Percentiles rank a stretch among this genome's conserved stretches.
Evolutionary conservation across 2,329 filamentous ascomycete genomes (phyloP).

Genomic region (Macrophomina tecta): DNA sequence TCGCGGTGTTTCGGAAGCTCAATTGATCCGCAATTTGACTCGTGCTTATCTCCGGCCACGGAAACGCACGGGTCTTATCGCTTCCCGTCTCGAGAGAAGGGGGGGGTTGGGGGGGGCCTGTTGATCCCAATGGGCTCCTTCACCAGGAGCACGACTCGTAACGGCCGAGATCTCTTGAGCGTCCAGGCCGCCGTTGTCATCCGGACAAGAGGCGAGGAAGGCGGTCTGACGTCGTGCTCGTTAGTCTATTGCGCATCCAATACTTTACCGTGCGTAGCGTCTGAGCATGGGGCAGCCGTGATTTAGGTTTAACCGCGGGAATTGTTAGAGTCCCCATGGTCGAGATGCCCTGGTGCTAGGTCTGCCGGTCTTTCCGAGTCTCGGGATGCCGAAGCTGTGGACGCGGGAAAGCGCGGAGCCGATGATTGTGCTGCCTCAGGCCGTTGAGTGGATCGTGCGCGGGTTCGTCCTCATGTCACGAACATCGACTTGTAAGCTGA

Average conservation of each 20-base stretch:
- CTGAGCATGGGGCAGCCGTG: not conserved
- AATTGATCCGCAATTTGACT: not conserved
- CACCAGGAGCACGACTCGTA: not conserved
- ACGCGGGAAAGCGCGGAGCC: not conserved
- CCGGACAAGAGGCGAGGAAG: not conserved
- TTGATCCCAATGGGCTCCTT: slow-evolving; percentile 2
- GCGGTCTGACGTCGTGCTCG: slow-evolving; percentile 18
- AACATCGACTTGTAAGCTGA: not conserved
- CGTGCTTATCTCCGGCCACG: slow-evolving; percentile 1
- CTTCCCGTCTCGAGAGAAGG: not conserved
- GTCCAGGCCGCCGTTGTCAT: not conserved
- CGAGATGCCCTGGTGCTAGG: not conserved
- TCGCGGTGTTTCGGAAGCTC: not conserved
- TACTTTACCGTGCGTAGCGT: slow-evolving; percentile 7
- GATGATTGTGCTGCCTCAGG: not conserved
- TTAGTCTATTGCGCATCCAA: slow-evolving; percentile 1
- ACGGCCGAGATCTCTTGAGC: not conserved
- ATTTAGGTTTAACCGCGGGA: not conserved
- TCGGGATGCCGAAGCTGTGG: slow-evolving; percentile 4
- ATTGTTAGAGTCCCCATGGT: not conserved
- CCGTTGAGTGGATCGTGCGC: slow-evolving; percentile 1
- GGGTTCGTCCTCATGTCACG: not conserved
- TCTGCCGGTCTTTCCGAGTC: slow-evolving; percentile 7
- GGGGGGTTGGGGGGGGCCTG: not conserved
- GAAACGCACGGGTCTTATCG: not conserved